phyloP scores from a whole-genome alignment of 495 filamentous ascomycete genomes.

The Aspergillus avenaceus region DNA sequence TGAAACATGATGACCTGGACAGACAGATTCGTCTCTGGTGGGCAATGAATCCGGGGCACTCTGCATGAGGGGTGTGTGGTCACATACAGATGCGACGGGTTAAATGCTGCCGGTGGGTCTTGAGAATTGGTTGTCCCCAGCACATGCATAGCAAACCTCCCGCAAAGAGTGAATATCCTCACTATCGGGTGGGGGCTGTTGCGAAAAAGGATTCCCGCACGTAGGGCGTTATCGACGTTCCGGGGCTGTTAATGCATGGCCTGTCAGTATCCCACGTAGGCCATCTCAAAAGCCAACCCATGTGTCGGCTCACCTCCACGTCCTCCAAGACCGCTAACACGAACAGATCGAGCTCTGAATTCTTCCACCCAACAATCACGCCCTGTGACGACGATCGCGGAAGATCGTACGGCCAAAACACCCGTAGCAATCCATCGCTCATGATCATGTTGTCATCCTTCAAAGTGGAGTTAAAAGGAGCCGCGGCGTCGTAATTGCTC shows the following conservation, averaged over 20 bases:
- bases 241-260: conserved; percentile 41
- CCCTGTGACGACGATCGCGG: conserved; percentile 67
- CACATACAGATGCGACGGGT: conserved; percentile 67
- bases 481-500: conserved; percentile 92
- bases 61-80: conserved; percentile 52
- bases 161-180: conserved; percentile 81
- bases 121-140: conserved; percentile 71
- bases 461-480: conserved; percentile 70
- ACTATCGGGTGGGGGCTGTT: conserved; percentile 76
- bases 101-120: conserved; percentile 47
- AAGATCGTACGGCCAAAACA: conserved; percentile 96
- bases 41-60: conserved; percentile 70
- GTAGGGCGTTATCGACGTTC: conserved; percentile 84
- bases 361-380: conserved; percentile 91
- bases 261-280: conserved; percentile 3
- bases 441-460: conserved; percentile 81
- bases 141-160: conserved; percentile 76
- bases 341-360: conserved; percentile 85
- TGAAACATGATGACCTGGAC: conserved; percentile 89
- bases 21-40: conserved; percentile 52
- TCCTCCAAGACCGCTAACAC: conserved; percentile 85
- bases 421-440: conserved; percentile 85
- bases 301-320: conserved; percentile 64
- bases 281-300: not conserved
- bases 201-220: conserved; percentile 76